Evolutionary conservation across 2,329 filamentous ascomycete genomes (phyloP).

Genomic region (Podosphaera xanthii): DNA sequence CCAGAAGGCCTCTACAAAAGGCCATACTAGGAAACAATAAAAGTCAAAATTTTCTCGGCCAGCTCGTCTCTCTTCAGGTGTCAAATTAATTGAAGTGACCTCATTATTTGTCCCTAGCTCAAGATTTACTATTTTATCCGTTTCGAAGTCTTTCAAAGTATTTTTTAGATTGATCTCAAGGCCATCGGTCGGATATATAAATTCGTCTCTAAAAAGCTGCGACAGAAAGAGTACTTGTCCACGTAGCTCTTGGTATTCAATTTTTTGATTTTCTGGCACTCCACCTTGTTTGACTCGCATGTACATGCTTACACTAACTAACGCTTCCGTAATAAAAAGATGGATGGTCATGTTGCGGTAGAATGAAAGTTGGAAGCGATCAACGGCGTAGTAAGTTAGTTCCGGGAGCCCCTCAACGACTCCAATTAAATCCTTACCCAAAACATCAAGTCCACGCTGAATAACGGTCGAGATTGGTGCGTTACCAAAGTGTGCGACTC

Average conservation of each 20-base stretch:
- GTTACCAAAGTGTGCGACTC: constrained; percentile 80
- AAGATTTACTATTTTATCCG: constrained; percentile 53
- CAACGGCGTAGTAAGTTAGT: constrained; percentile 82
- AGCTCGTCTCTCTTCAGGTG: constrained; percentile 47
- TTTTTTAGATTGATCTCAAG: constrained; percentile 58
- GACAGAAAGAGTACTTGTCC: constrained; percentile 77
- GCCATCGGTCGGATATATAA: constrained; percentile 84
- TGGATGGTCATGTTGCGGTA: constrained; percentile 99
- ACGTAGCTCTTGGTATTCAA: constrained; percentile 48
- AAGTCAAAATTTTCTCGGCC: constrained; percentile 95
- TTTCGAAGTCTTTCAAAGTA: constrained; percentile 55
- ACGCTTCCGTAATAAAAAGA: constrained; percentile 78
- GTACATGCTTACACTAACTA: constrained; percentile 81
- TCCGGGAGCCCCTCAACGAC: constrained; percentile 59
- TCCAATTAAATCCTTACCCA: constrained; percentile 75
- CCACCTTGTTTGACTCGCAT: constrained; percentile 76
- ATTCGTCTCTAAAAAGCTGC: constrained; percentile 82
- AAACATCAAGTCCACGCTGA: constrained; percentile 71
- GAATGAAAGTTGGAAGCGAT: constrained; percentile 90
- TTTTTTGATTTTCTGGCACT: constrained; percentile 58
- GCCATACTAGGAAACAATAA: constrained; percentile 97
- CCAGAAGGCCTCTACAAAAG: constrained; percentile 90
- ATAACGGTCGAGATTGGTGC: constrained; percentile 62
- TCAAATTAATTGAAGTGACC: constrained; percentile 49
- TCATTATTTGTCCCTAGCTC: constrained; percentile 30